Conservation (phyloP, 2,329 filamentous ascomycete species). For the Cadophora malorum region DNA sequence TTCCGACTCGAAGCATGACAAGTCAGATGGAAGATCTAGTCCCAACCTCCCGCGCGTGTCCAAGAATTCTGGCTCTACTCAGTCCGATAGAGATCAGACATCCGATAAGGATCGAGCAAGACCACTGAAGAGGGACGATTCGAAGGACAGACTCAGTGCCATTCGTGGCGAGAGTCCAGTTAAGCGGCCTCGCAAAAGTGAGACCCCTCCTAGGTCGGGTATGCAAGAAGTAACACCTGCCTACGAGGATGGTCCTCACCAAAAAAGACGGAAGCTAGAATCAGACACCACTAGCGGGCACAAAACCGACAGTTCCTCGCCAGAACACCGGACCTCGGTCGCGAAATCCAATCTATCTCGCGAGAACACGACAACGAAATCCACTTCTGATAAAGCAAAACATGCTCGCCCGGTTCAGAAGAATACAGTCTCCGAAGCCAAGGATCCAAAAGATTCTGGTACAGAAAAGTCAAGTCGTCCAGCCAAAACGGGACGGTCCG, state of each 20-base stretch:
- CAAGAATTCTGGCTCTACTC: constrained; percentile 27
- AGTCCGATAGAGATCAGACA: constrained; percentile 33
- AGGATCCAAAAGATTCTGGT: constrained; percentile 20
- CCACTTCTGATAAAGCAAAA: constrained; percentile 32
- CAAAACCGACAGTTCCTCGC: constrained; percentile 41
- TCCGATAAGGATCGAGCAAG: constrained; percentile 59
- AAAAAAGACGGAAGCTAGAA: constrained; percentile 65
- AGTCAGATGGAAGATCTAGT: constrained; percentile 52
- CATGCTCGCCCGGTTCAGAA: constrained; percentile 27
- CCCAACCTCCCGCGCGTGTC: constrained; percentile 34
- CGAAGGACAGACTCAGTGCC: constrained; percentile 57
- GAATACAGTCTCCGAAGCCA: constrained; percentile 16
- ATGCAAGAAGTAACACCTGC: constrained; percentile 54
- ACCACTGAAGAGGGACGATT: constrained; percentile 66
- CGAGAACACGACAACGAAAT: constrained; percentile 33
- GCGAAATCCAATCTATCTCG: constrained; percentile 33
- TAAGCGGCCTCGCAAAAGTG: constrained; percentile 66
- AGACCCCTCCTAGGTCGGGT: constrained; percentile 58
- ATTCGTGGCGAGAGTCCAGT: constrained; percentile 57
- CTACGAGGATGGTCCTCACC: constrained; percentile 57
- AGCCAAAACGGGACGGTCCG: constrained; percentile 26
- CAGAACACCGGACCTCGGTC: constrained; percentile 36
- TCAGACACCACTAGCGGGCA: constrained; percentile 46
- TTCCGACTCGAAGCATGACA: constrained; percentile 53
- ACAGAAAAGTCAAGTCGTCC: constrained; percentile 31